Evolutionary conservation across 2,329 filamentous ascomycete genomes (phyloP), one percentile per base, ranked within the genome.

Genomic region (Aspergillus sp.): DNA sequence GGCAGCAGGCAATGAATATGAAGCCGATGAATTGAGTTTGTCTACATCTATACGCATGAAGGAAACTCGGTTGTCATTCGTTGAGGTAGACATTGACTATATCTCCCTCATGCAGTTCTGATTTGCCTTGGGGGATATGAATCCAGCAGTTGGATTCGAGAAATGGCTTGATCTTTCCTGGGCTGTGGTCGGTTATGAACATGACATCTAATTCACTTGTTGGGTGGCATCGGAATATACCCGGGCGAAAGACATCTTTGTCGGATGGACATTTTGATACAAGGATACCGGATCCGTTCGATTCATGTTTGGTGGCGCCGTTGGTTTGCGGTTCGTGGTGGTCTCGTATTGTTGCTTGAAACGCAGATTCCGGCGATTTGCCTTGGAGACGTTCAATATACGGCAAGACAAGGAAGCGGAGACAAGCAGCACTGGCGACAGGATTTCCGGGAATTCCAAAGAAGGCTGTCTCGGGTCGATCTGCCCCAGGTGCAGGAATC

Each of bases 1-100:
- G 74, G 74, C 61, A 69, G 13, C 59, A 64, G 25, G 66, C 75
- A 3, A 57, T 59, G 30, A 54, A 52, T 30, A 54, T 75, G 13
- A 57, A 76, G 25, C 10, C 9, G 25, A 30, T 30, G 9, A 5
- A 30, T 30, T 30, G 12, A 30, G 10, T 12, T 30, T 10, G 9
- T 12, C 25, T 12, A 12, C 25, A 4, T 30, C 10, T 12, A 30
- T 12, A 30, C 10, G 12, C 9, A 12, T 12, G 1, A 30, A 30
- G 9, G 9, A 30, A 30, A 30, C 46, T 32, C 1, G n/a, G 5
- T 42, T 5, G 17, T 47, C 25, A 22, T 3, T 49, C 22, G 5
- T 20, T 52, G 9, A 46, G 43, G 17, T 46, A 54, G 6, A 52
- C 23, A 22, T 52, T 39, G 15, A 60, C 49, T 7, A 25, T 12